A percentile compares a stretch with the other conserved stretches of the same genome.
phyloP scores from a whole-genome alignment of 257 asterid genomes.

The Echium plantagineum region DNA sequence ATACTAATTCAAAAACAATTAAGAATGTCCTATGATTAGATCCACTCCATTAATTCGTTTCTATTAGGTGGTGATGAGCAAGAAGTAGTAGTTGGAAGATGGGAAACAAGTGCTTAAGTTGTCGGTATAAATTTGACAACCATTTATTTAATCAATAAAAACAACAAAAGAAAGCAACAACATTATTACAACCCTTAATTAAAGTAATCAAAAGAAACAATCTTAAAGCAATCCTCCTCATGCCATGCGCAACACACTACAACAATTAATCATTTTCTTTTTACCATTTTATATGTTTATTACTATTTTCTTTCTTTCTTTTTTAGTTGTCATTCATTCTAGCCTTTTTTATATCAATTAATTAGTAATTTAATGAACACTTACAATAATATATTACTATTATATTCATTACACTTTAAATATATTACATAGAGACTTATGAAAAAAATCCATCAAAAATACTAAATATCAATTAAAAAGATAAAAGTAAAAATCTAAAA shows the following conservation, averaged over 20 bases:
- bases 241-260: slow-evolving; percentile 23
- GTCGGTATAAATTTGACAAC: slow-evolving; percentile 43
- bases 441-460: too few species aligned
- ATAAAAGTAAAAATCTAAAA: too few species aligned
- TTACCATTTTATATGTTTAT: background rate
- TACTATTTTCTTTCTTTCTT: too few species aligned
- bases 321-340: too few species aligned
- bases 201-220: slow-evolving; percentile 12
- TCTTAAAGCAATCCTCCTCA: slow-evolving; percentile 18
- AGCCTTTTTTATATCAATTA: too few species aligned
- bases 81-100: slow-evolving; percentile 30
- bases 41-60: slow-evolving; percentile 6
- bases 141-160: slow-evolving; percentile 17
- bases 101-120: slow-evolving; percentile 36
- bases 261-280: background rate
- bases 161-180: slow-evolving; percentile 10
- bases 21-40: slow-evolving; percentile 10
- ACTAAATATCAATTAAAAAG: too few species aligned
- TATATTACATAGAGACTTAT: too few species aligned
- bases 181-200: slow-evolving; percentile 2
- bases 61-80: slow-evolving; percentile 30
- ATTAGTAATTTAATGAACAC: too few species aligned
- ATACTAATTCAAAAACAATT: slow-evolving; percentile 1
- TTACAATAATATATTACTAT: too few species aligned
- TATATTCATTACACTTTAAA: too few species aligned